Base-by-base conservation (phyloP, 345 rosid genomes). In the Populus nigra region DNA sequence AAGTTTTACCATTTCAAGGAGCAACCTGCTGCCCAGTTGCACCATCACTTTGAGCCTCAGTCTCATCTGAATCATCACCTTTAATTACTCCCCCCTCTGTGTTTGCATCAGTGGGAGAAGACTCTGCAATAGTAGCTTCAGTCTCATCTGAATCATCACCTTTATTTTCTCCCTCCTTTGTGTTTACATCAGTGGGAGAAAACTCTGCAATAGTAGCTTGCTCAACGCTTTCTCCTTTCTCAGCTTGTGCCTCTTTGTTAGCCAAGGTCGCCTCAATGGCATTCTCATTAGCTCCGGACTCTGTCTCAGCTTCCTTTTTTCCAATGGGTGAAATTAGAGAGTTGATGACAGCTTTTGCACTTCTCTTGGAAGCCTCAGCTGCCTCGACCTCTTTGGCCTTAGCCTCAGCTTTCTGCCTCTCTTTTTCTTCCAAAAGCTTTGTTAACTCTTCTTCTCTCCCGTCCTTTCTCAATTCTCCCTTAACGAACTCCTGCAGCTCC, bases 341-440 rank as follows among this genome's bases (percentile, higher is more conserved):
- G 72, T 91, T 69, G 31, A 94, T 77, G 0, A 86, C 88, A 33
- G 84, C 83, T 55, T 81, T 85, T 49, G 91, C 92, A 74, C 87
- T 87, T 81, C 84, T 89, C 89, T 88, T 93, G 67, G 93, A 86
- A 2, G 89, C 97, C 83, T 94, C 98, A 3, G 88, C 89, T 47
- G 85, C 97, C 81, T 86, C 97, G 1, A 63, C 78, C 86, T 90
- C 97, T 82, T 79, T 89, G 29, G 94, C 98, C 87, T 90, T 89
- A 25, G 95, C 98, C 84, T 94, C 98, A 22, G 94, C 98, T 77
- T 93, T 94, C 78, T 73, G 84, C 81, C 91, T 87, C 86, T 90
- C 94, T 83, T 94, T 94, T 75, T 91, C 93, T 72, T 90, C 97
- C 82, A 94, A 86, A 71, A 94, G 95, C 85, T 86, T 92, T 31